Conservation (phyloP, 208 protist genomes). For the Porcisia hertigi region DNA sequence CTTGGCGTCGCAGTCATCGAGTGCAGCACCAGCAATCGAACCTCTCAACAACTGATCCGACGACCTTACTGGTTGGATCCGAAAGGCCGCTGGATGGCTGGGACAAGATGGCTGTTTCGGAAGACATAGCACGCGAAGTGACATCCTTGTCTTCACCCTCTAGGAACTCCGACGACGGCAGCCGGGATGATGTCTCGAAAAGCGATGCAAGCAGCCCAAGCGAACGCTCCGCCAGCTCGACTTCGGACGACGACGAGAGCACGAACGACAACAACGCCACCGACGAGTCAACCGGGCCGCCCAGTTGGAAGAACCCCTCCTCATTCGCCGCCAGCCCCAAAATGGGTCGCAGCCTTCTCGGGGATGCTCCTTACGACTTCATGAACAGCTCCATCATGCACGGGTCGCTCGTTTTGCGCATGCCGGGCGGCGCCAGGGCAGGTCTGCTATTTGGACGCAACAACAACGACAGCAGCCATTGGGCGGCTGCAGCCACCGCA, state of each 20-base stretch:
- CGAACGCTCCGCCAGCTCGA: constrained; percentile 5
- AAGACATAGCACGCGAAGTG: not conserved
- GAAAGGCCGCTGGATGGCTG: not conserved
- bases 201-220: constrained; percentile 10
- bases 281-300: not conserved
- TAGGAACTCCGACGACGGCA: constrained; percentile 1
- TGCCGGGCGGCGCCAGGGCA: not conserved
- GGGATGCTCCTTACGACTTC: constrained; percentile 24
- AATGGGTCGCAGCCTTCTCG: constrained; percentile 11
- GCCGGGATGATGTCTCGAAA: constrained; percentile 12
- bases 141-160: constrained; percentile 5
- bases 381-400: constrained; percentile 30
- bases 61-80: not conserved
- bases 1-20: constrained; percentile 8
- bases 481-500: not conserved
- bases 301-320: not conserved
- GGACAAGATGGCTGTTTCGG: not conserved
- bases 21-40: not conserved
- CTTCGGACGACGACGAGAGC: constrained; percentile 6
- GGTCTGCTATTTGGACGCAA: constrained; percentile 10
- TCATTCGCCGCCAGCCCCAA: not conserved
- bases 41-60: not conserved
- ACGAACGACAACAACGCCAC: not conserved
- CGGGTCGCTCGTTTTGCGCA: not conserved
- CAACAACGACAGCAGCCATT: not conserved